These are phyloP conservation scores for Neurospora sp. DNA, from an alignment of 2,329 filamentous ascomycete genomes.

Conservation along the genomic window DNA sequence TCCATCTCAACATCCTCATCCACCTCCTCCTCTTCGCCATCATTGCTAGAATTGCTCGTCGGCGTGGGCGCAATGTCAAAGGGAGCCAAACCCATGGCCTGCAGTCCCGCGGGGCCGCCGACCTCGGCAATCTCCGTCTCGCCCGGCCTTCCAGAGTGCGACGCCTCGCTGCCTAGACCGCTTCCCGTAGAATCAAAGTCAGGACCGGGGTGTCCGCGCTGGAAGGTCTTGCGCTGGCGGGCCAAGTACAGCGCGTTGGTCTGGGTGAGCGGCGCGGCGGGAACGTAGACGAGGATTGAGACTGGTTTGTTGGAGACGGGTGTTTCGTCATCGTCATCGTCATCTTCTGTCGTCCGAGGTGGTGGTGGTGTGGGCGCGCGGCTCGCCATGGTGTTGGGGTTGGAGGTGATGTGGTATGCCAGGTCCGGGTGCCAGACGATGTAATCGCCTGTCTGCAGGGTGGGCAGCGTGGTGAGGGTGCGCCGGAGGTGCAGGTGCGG, in stretches of 20 bases:
- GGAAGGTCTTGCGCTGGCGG: slow-evolving; percentile 47
- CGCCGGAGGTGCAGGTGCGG: slow-evolving; percentile 43
- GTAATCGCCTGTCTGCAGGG: slow-evolving; percentile 45
- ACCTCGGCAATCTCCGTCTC: slow-evolving; percentile 42
- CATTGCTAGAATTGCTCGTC: slow-evolving; percentile 11
- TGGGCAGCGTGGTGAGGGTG: slow-evolving; percentile 46
- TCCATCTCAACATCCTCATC: slow-evolving; percentile 16
- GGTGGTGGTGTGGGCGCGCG: slow-evolving; percentile 25
- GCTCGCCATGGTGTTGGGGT: slow-evolving; percentile 30
- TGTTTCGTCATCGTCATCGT: background rate
- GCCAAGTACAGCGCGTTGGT: slow-evolving; percentile 49
- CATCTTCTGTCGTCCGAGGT: slow-evolving; percentile 5
- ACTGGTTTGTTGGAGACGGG: slow-evolving; percentile 20
- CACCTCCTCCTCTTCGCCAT: slow-evolving; percentile 21
- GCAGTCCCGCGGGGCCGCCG: slow-evolving; percentile 39
- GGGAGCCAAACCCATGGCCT: slow-evolving; percentile 48
- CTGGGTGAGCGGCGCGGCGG: slow-evolving; percentile 46
- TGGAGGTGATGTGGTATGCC: slow-evolving; percentile 46
- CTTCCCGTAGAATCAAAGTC: slow-evolving; percentile 47
- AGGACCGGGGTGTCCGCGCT: slow-evolving; percentile 37
- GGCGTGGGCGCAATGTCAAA: slow-evolving; percentile 34
- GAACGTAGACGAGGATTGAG: slow-evolving; percentile 45
- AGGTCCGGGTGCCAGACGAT: slow-evolving; percentile 50
- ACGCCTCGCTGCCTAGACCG: slow-evolving; percentile 40
- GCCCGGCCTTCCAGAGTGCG: slow-evolving; percentile 36